Conservation (phyloP, 305 asterid genomes). For the Fraxinus floribunda region DNA sequence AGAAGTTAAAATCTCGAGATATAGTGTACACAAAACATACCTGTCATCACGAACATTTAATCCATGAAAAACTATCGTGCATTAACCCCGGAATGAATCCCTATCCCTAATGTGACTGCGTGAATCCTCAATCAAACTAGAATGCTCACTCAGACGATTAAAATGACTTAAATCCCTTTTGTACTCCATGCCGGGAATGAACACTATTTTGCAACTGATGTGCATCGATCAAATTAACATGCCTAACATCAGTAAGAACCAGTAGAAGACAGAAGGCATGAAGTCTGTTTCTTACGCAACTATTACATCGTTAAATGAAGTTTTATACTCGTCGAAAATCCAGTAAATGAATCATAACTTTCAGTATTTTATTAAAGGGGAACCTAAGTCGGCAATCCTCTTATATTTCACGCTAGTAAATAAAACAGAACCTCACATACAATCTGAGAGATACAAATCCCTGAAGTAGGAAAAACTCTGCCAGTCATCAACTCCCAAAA, state of each 20-base stretch:
- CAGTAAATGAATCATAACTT: conserved; percentile 36
- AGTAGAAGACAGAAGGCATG: not conserved
- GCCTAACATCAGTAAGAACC: not conserved
- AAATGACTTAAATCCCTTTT: not conserved
- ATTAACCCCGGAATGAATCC: not conserved
- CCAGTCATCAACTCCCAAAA: conserved; percentile 18
- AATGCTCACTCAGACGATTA: not conserved
- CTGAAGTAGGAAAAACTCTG: conserved; percentile 30
- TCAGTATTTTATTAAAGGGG: conserved; percentile 42
- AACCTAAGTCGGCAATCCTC: conserved; percentile 42
- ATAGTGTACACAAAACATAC: not conserved
- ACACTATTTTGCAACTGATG: not conserved
- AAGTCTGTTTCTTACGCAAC: conserved; percentile 21
- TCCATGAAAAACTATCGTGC: not conserved
- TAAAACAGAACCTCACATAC: conserved; percentile 53
- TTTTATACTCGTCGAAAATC: conserved; percentile 22
- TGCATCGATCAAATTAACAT: not conserved
- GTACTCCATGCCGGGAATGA: not conserved
- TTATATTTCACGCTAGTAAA: conserved; percentile 54
- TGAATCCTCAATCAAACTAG: not conserved
- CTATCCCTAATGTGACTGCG: not conserved
- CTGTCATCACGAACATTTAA: not conserved
- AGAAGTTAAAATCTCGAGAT: not conserved
- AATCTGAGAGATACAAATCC: conserved; percentile 48
- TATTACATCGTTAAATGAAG: conserved; percentile 27